phyloP scores from a whole-genome alignment of 2,329 filamentous ascomycete genomes.

The Stagonosporopsis cucurbitacearum region DNA sequence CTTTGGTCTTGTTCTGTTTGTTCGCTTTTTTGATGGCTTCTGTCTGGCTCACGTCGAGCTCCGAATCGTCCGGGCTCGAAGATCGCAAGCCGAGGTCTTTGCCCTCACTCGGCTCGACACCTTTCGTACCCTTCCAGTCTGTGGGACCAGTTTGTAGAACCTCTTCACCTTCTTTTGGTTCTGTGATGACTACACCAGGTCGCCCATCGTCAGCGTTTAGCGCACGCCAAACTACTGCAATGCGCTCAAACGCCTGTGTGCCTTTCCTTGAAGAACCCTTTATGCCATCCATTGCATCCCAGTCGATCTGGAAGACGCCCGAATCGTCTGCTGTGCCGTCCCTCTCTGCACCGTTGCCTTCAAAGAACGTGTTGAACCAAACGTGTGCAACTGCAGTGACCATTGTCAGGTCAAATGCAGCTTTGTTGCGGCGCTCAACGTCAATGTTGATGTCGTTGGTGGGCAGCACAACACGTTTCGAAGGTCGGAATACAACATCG shows the following conservation, averaged over 20 bases:
- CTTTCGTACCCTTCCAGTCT: constrained; percentile 72
- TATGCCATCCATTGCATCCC: constrained; percentile 88
- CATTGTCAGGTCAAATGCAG: constrained; percentile 79
- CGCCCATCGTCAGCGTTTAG: constrained; percentile 43
- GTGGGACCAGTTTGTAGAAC: constrained; percentile 73
- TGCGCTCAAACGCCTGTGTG: constrained; percentile 76
- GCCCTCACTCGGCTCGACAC: constrained; percentile 54
- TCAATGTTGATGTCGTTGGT: constrained; percentile 90
- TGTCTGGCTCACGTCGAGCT: constrained; percentile 72
- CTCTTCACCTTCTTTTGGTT: constrained; percentile 70
- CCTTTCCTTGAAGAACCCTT: constrained; percentile 88
- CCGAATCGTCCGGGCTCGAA: constrained; percentile 63
- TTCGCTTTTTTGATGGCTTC: constrained; percentile 67
- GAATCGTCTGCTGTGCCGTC: constrained; percentile 69
- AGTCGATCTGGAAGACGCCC: constrained; percentile 74
- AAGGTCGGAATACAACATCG: constrained; percentile 79
- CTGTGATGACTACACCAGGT: constrained; percentile 60
- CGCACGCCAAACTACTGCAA: constrained; percentile 83
- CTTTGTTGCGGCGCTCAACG: constrained; percentile 83
- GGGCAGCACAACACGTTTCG: constrained; percentile 70
- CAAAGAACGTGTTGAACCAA: constrained; percentile 97
- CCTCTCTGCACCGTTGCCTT: constrained; percentile 76
- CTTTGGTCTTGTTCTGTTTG: constrained; percentile 28
- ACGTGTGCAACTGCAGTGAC: constrained; percentile 92
- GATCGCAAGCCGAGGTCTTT: constrained; percentile 73